A percentile compares a stretch with the other conserved stretches of the same genome.
Evolutionary conservation across 176 grass and related monocot genomes (phyloP).

Genomic region (Thinopyrum elongatum): DNA sequence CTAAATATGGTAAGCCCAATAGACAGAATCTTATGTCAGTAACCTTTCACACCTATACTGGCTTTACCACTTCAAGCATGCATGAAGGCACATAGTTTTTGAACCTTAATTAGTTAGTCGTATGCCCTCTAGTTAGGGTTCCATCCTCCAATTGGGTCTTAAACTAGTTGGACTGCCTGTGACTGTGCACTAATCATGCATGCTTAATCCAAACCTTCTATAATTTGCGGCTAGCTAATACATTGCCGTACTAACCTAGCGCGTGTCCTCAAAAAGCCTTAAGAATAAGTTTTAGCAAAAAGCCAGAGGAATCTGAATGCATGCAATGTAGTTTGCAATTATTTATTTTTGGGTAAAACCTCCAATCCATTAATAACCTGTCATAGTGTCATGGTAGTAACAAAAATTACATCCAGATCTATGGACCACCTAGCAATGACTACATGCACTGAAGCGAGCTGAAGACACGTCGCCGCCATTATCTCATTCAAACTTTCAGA

Average conservation of each 20-base stretch:
- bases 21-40: not conserved
- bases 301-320: not conserved
- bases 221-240: not conserved
- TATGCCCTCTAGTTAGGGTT: not conserved
- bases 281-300: not conserved
- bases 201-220: not conserved
- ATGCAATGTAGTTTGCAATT: not conserved
- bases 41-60: not conserved
- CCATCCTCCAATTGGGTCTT: constrained; percentile 26
- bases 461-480: too few relatives aligned
- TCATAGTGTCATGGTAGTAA: too few relatives aligned
- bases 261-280: not conserved
- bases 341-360: too few relatives aligned
- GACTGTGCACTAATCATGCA: not conserved
- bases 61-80: not conserved
- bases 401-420: too few relatives aligned
- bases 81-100: not conserved
- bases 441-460: fast-evolving
- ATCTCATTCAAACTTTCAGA: too few relatives aligned
- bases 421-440: too few relatives aligned
- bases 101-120: not conserved
- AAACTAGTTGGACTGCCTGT: constrained; percentile 13
- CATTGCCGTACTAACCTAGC: not conserved
- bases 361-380: too few relatives aligned
- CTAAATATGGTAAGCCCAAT: constrained; percentile 3